phyloP scores from a whole-genome alignment of 768 basidiomycete species.

The Calocybe indica region DNA sequence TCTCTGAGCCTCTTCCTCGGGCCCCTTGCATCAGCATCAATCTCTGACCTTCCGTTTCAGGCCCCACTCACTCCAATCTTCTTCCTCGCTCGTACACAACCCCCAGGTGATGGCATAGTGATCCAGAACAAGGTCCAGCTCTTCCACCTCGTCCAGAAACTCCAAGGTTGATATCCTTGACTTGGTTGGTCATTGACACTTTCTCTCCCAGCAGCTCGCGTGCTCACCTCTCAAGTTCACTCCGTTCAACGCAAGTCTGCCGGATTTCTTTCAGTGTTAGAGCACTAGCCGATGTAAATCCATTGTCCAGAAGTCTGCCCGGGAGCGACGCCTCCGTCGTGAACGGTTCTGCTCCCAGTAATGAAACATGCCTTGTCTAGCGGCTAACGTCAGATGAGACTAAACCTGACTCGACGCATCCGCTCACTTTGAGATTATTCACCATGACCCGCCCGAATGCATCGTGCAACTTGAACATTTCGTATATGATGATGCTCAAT shows the following conservation, averaged over 20 bases:
- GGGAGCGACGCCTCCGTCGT: slow-evolving; percentile 50
- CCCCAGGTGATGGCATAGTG: slow-evolving; percentile 88
- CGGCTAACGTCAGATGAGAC: slow-evolving; percentile 1
- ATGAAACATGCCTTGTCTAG: slow-evolving; percentile 63
- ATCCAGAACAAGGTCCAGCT: slow-evolving; percentile 80
- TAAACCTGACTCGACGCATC: slow-evolving; percentile 4
- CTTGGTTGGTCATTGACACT: too few relatives aligned
- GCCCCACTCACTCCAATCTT: neutral
- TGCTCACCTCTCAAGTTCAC: slow-evolving; percentile 52
- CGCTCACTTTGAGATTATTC: slow-evolving; percentile 68
- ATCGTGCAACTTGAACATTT: slow-evolving; percentile 89
- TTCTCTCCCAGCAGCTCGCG: too few relatives aligned
- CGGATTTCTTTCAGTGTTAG: slow-evolving; percentile 70
- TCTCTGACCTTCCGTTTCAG: neutral
- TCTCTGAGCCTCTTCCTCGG: slow-evolving; percentile 18
- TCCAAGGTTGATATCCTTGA: slow-evolving; percentile 74
- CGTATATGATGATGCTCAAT: slow-evolving; percentile 71
- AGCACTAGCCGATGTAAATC: slow-evolving; percentile 50
- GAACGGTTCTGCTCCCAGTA: slow-evolving; percentile 71
- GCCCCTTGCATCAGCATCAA: neutral
- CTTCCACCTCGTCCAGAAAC: slow-evolving; percentile 90
- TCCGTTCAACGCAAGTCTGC: slow-evolving; percentile 32
- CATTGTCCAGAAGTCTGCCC: slow-evolving; percentile 49
- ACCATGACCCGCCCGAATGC: slow-evolving; percentile 92
- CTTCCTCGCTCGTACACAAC: slow-evolving; percentile 11